These are phyloP conservation scores for Physaria fendleri DNA, from an alignment of 345 rosid species.

Conservation along the genomic window DNA sequence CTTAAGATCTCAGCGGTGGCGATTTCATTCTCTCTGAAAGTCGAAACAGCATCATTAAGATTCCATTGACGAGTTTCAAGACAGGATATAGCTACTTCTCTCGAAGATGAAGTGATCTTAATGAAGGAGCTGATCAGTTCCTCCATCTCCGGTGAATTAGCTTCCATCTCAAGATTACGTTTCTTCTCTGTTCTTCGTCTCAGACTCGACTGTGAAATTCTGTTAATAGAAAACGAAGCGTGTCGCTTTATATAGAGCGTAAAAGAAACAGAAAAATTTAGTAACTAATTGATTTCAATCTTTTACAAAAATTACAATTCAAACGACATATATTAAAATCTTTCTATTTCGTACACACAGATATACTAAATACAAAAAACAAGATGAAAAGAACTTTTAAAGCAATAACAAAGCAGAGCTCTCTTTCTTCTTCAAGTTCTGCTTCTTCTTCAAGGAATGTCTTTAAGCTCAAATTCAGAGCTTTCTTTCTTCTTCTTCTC, in stretches of 20 bases:
- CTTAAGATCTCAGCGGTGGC: conserved; percentile 6
- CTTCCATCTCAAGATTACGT: conserved; percentile 2
- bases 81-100: conserved; percentile 55
- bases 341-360: conserved; percentile 22
- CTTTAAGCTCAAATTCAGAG: conserved; percentile 31
- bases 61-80: conserved; percentile 73
- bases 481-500: conserved; percentile 27
- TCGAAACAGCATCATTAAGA: conserved; percentile 66
- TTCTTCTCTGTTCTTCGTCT: background rate
- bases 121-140: conserved; percentile 44
- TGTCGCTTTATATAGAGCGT: background rate
- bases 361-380: background rate
- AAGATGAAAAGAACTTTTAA: background rate
- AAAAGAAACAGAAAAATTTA: background rate
- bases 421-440: background rate
- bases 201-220: background rate
- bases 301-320: conserved; percentile 11
- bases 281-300: background rate
- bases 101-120: conserved; percentile 56
- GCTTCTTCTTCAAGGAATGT: conserved; percentile 21
- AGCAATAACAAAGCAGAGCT: conserved; percentile 5
- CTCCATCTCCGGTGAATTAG: background rate
- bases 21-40: conserved; percentile 44
- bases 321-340: background rate
- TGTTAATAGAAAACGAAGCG: background rate